A percentile compares a stretch with the other conserved stretches of the same genome.
Evolutionary conservation across 2,329 filamentous ascomycete genomes (phyloP).

Genomic region (Thelonectria olida): DNA sequence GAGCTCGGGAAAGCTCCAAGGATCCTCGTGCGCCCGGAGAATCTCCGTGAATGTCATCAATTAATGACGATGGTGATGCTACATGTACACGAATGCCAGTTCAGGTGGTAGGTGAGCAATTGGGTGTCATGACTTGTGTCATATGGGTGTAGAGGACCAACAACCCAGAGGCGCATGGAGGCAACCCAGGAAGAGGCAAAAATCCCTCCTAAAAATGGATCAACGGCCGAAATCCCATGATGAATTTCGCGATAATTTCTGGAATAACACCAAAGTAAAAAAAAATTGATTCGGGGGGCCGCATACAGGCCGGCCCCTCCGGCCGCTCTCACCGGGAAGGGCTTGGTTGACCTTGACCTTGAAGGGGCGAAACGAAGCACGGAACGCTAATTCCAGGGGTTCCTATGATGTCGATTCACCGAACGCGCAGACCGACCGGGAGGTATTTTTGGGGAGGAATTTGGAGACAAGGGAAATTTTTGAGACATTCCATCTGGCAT

Average conservation of each 20-base stretch:
- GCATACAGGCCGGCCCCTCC: slow-evolving; percentile 24
- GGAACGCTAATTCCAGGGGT: slow-evolving; percentile 25
- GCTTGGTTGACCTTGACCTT: too few relatives aligned
- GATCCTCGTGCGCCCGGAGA: slow-evolving; percentile 31
- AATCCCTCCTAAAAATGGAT: slow-evolving; percentile 13
- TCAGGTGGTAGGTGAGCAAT: neutral
- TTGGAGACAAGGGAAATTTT: slow-evolving; percentile 1
- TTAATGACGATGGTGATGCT: slow-evolving; percentile 7
- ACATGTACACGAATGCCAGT: too few relatives aligned
- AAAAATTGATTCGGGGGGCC: neutral
- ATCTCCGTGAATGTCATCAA: slow-evolving; percentile 23
- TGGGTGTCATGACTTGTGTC: neutral
- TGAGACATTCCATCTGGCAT: neutral
- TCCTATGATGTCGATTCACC: neutral
- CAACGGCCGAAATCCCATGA: slow-evolving; percentile 7
- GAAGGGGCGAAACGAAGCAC: slow-evolving; percentile 9
- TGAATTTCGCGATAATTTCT: neutral
- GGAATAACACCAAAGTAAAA: neutral
- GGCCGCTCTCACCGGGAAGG: slow-evolving; percentile 20
- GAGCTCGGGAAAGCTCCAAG: slow-evolving; percentile 16
- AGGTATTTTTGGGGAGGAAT: neutral
- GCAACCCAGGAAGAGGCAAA: slow-evolving; percentile 1
- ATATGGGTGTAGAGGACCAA: neutral
- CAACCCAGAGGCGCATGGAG: neutral
- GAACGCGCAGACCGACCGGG: neutral